Evolutionary conservation across 164 flowering plant species (phyloP).

Genomic region (Magnolia changhungtana): DNA sequence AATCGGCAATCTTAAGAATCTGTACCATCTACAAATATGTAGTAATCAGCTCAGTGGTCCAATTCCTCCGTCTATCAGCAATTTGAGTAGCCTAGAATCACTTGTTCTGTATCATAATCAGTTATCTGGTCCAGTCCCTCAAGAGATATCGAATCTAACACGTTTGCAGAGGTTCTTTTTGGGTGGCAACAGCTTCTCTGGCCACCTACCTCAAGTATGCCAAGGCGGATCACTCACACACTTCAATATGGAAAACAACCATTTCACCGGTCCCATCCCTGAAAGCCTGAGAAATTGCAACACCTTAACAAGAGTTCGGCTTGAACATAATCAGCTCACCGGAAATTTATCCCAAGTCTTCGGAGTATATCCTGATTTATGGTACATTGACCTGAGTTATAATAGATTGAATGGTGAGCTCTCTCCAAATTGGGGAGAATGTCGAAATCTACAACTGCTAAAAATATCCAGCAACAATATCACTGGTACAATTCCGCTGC

Average conservation of each 20-base stretch:
- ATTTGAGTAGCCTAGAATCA: not conserved
- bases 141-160: not conserved
- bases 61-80: not conserved
- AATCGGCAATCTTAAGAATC: slow-evolving; percentile 9
- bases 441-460: not conserved
- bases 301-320: slow-evolving; percentile 14
- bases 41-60: not conserved
- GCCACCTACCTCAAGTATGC: slow-evolving; percentile 22
- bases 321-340: slow-evolving; percentile 14
- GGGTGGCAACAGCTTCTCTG: slow-evolving; percentile 18
- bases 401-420: slow-evolving; percentile 7
- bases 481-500: not conserved
- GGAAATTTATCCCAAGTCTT: slow-evolving; percentile 22
- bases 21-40: not conserved
- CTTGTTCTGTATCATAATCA: not conserved
- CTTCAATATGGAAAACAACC: slow-evolving; percentile 15
- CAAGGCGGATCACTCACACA: slow-evolving; percentile 10
- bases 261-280: slow-evolving; percentile 21
- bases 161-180: not conserved
- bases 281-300: slow-evolving; percentile 22
- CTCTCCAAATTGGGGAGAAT: not conserved
- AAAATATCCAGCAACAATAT: not conserved
- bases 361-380: slow-evolving; percentile 13
- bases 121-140: not conserved
- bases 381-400: not conserved